Evolutionary conservation across 176 grass and related monocot species (phyloP).

Genomic region (Themeda triandra): DNA sequence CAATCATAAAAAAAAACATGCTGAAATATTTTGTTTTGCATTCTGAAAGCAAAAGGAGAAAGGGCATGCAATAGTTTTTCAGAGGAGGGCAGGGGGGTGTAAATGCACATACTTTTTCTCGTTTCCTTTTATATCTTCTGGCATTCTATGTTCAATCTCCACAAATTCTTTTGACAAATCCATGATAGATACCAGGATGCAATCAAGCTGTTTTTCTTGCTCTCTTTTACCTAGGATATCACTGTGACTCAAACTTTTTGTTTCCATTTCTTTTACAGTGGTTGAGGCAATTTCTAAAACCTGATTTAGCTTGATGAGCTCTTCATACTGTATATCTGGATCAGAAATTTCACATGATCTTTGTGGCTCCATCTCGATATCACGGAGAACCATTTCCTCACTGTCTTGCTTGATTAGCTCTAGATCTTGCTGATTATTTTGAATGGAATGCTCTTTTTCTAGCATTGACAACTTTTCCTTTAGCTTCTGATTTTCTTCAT

Average conservation of each 20-base stretch:
- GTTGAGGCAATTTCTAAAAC: constrained; percentile 41
- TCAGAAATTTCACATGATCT: constrained; percentile 39
- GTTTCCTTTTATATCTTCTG: constrained; percentile 43
- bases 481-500: constrained; percentile 72
- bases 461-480: constrained; percentile 48
- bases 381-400: constrained; percentile 56
- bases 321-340: constrained; percentile 39
- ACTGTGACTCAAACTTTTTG: constrained; percentile 34
- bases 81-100: background rate
- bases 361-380: constrained; percentile 59
- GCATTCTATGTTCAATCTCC: constrained; percentile 58
- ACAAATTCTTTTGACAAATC: constrained; percentile 67
- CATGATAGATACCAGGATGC: constrained; percentile 54
- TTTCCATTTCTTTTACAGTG: constrained; percentile 52
- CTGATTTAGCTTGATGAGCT: constrained; percentile 44
- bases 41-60: background rate
- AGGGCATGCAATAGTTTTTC: background rate
- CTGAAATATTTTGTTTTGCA: background rate
- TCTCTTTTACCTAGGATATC: constrained; percentile 51
- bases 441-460: constrained; percentile 28
- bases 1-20: background rate
- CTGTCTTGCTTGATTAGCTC: constrained; percentile 39
- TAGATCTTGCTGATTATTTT: constrained; percentile 29
- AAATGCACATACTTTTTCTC: constrained; percentile 51
- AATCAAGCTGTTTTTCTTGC: constrained; percentile 58